Evolutionary conservation across 495 filamentous ascomycete species (phyloP), one percentile per base, ranked within the genome.

Genomic region (Neurospora sp.): DNA sequence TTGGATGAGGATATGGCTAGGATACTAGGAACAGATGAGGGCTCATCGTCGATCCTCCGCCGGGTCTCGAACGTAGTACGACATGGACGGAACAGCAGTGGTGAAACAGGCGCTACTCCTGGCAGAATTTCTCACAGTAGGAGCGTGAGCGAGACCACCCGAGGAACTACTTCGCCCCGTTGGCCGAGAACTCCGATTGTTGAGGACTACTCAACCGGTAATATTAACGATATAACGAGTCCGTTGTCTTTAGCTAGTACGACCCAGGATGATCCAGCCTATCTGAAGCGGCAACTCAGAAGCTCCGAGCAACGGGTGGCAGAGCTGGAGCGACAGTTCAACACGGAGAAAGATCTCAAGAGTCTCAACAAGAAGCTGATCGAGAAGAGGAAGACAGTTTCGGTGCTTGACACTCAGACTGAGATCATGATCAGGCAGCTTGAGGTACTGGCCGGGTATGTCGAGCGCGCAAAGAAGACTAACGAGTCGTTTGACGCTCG

Each of bases 361-460:
- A 91, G 89, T 72, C 87, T 96, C 39, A 94, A 94, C 77, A 93
- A 90, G 53, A 94, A 94, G 77, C 84, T 99, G 14, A 87, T 91
- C 41, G 94, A 98, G 81, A 98, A 98, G 84, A 89, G 96, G 65
- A 97, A 94, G 74, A 98, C 95, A 2, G 94, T 99, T 77, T 94
- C 96, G n/a, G 92, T 94, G 12, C 85, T 99, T 27, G 95, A 98
- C 80, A 93, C 94, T 1, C 92, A 97, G 81, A 91, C 94, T 37
- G 96, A 99, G 80, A 94, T 98, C 75, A 94, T 97, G 77, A 89
- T 99, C 71, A 90, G 93, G 27, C 94, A 99, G 78, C 86, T 99
- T 31, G 92, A 94, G 73, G 90, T 94, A 14, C 88, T 98, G 74
- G 93, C 86, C 44, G 84, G 85, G n/a, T 87, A 85, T 71, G 85